phyloP scores from a whole-genome alignment of 306 rosid genomes.

The Vachellia pachyceras region DNA sequence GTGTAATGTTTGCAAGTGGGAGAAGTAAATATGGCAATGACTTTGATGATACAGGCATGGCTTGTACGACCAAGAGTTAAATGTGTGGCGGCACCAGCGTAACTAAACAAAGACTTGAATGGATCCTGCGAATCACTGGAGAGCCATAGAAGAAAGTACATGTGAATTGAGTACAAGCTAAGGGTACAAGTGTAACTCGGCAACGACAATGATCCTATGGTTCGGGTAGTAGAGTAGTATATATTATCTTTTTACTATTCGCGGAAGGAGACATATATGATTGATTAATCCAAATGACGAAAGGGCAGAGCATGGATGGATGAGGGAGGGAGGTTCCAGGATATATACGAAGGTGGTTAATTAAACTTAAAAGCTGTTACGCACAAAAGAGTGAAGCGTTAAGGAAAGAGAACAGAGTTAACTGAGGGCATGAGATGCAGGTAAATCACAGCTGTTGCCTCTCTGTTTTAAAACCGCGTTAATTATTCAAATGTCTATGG shows the following conservation, averaged over 20 bases:
- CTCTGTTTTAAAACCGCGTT: slow-evolving; percentile 72
- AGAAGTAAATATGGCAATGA: not conserved
- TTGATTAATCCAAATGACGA: not conserved
- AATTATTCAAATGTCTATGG: too few relatives aligned
- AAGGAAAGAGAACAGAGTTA: too few relatives aligned
- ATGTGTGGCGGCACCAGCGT: not conserved
- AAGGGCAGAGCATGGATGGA: slow-evolving; percentile 14
- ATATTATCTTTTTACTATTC: slow-evolving; percentile 16
- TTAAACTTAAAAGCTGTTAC: slow-evolving; percentile 31
- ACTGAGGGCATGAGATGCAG: slow-evolving; percentile 33
- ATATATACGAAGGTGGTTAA: slow-evolving; percentile 33
- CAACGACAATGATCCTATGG: not conserved
- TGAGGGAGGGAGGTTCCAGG: slow-evolving; percentile 60
- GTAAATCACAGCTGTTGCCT: slow-evolving; percentile 66
- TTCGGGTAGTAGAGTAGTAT: not conserved
- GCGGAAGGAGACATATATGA: not conserved
- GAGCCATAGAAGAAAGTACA: not conserved
- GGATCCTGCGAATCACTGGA: not conserved
- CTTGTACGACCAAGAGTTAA: not conserved
- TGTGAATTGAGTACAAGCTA: too few relatives aligned
- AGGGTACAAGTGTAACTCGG: slow-evolving; percentile 11
- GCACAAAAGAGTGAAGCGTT: slow-evolving; percentile 32
- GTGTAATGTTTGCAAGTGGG: not conserved
- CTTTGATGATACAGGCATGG: not conserved
- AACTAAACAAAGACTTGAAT: not conserved